Evolutionary conservation across 306 rosid genomes (phyloP), one percentile per base, ranked within the genome.

Genomic region (Ormosia emarginata): DNA sequence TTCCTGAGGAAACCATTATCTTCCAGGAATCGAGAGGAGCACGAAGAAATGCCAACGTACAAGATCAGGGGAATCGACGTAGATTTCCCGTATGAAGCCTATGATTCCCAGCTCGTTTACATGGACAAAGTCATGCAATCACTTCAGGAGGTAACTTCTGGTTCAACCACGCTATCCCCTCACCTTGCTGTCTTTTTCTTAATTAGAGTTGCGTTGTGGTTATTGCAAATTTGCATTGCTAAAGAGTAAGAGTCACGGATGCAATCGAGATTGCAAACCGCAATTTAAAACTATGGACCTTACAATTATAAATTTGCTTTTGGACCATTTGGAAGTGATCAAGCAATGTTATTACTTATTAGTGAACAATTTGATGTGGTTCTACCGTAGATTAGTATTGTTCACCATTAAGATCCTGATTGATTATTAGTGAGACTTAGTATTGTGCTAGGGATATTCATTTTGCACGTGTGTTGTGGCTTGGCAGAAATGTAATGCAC

Each of bases 61-160:
- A 86, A 64, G 58, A 84, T 93, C 36, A 85, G 96, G 80, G 99
- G 97, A 79, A 79, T 95, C 83, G 85, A 89, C 81, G 93, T 95
- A 3, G 98, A 93, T 79, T 93, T 95, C 34, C 99, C 99, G 2
- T 95, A 78, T 7, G 94, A 89, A 82, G 97, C 99, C 33, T 93
- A 95, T 88, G 98, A 93, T 79, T 91, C 95, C 77, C 99, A 95
- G 84, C 82, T 95, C 67, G 91, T 93, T 74, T 93, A 93, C 89
- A 95, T 95, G 99, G 99, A 95, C 29, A 95, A 93, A 85, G 98
- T 95, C 84, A 86, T 93, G 8, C 97, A 92, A 71, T 88, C 99
- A 67, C 95, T 95, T 68, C 97, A 95, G 82, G 81, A 87, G 85
- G 99, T 93, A 90, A 80, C 29, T 24, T 24, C 24, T 24, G 24